Evolutionary conservation across 176 grass and related monocot genomes (phyloP).

Genomic region (Poa pratensis): DNA sequence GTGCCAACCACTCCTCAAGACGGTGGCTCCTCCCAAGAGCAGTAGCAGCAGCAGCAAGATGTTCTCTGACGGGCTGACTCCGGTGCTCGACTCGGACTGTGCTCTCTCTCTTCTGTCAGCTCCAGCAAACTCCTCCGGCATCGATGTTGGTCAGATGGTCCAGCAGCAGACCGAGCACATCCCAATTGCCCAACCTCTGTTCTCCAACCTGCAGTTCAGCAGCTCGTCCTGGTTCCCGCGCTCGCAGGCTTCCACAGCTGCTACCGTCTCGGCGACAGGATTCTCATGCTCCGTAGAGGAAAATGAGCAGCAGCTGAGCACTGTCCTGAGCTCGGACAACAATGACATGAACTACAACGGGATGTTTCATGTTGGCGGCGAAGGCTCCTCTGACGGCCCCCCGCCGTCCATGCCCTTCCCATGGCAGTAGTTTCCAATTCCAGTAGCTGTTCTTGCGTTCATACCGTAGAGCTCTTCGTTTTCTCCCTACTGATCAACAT

Average conservation of each 20-base stretch:
- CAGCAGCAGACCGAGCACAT: conserved; percentile 49
- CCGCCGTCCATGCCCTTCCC: conserved; percentile 58
- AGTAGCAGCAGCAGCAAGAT: conserved; percentile 51
- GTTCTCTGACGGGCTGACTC: conserved; percentile 55
- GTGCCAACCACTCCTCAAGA: conserved; percentile 55
- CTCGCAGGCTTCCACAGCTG: conserved; percentile 29
- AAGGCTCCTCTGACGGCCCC: conserved; percentile 57
- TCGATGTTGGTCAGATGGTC: conserved; percentile 55
- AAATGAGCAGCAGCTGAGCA: conserved; percentile 39
- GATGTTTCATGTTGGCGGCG: conserved; percentile 60
- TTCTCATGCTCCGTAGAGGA: conserved; percentile 53
- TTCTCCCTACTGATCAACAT: conserved; percentile 32
- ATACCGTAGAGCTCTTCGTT: conserved; percentile 12
- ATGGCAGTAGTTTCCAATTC: conserved; percentile 56
- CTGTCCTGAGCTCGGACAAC: conserved; percentile 46
- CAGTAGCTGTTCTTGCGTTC: background rate
- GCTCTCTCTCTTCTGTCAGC: conserved; percentile 98
- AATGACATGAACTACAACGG: conserved; percentile 49
- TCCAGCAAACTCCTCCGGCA: conserved; percentile 50
- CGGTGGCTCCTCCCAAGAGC: conserved; percentile 40
- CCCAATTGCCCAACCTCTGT: conserved; percentile 55
- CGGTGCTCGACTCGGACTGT: conserved; percentile 66
- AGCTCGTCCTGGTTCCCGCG: conserved; percentile 45
- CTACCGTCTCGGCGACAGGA: conserved; percentile 6
- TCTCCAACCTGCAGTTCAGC: conserved; percentile 58